Evolutionary conservation across 148 eudicot genomes (phyloP).

Genomic region (Rhododendron williamsianum): DNA sequence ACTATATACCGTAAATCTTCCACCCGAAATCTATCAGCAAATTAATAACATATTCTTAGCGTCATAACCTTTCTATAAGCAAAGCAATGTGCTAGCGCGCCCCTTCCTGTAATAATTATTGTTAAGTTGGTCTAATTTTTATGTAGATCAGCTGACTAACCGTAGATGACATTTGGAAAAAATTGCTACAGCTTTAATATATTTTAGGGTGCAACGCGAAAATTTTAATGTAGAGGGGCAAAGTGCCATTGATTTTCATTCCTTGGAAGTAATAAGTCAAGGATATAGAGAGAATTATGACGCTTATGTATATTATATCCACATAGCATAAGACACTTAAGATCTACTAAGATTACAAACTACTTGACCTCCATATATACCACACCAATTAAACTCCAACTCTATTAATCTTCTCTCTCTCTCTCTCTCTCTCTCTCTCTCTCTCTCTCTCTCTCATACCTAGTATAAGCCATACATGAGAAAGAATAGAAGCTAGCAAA

Average conservation of each 20-base stretch:
- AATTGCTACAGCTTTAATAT: too few relatives aligned
- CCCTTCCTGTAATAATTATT: too few relatives aligned
- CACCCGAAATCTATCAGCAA: too few relatives aligned
- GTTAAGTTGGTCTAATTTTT: background rate
- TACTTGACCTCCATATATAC: too few relatives aligned
- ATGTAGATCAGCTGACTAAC: background rate
- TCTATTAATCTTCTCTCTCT: too few relatives aligned
- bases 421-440: background rate
- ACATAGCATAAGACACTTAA: background rate
- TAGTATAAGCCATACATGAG: conserved; percentile 1
- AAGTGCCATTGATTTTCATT: background rate
- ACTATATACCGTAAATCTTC: too few relatives aligned
- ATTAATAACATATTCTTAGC: too few relatives aligned
- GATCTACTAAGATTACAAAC: background rate
- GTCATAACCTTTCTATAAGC: too few relatives aligned
- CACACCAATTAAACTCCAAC: too few relatives aligned
- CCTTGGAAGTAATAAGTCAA: background rate
- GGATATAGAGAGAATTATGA: too few relatives aligned
- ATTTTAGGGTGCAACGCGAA: background rate
- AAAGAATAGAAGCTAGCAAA: background rate
- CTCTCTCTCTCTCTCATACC: background rate
- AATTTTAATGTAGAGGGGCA: background rate
- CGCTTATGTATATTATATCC: background rate
- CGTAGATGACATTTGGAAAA: background rate
- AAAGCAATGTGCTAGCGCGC: too few relatives aligned